Evolutionary conservation across 257 asterid genomes (phyloP), one percentile per base, ranked within the genome.

Genomic region (Thymus quinquecostatus): DNA sequence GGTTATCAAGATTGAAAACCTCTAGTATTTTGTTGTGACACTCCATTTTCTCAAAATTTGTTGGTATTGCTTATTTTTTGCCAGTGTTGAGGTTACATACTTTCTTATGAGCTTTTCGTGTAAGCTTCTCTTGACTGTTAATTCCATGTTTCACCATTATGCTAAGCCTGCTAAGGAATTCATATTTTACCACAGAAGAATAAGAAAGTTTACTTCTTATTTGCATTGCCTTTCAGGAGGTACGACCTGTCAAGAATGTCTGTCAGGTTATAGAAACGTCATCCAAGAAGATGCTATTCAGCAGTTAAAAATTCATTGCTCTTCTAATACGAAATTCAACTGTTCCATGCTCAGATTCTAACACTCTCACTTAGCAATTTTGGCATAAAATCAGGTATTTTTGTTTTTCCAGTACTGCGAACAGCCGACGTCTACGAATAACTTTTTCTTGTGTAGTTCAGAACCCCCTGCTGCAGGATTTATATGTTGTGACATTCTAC

Each of bases 231-330:
- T 68, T 80, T 44, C 76, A 95, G 99, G 99, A 92, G 90, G 99
- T 95, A 66, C 86, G 83, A 66, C 96, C 86, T 71, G 96, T 95
- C 83, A 89, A 88, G 89, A 91, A 83, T 77, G 93, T 95, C 78
- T 83, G 90, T 74, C 96, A 97, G 47, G 84, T 82, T 57, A 78
- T 92, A 86, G 81, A 92, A 88, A 87, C 2, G 41, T 38, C 41
- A 38, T 38, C 41, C 8, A 5, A 38, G 41, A 38, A 38, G 41
- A 81, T 74, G 97, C 96, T 62, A 77, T 92, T 78, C 98, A 86
- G 65, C 41, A 38, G 41, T 38, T 38, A 7, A 38, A 38, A 5
- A 38, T 38, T 38, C 6, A 38, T 38, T 38, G 41, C 0, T 4
- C 41, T 38, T 38, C 41, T 38, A 1, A 38, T 38, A 38, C 41